Conservation (phyloP, 805 yeast species). For the Hanseniaspora thailandica region DNA sequence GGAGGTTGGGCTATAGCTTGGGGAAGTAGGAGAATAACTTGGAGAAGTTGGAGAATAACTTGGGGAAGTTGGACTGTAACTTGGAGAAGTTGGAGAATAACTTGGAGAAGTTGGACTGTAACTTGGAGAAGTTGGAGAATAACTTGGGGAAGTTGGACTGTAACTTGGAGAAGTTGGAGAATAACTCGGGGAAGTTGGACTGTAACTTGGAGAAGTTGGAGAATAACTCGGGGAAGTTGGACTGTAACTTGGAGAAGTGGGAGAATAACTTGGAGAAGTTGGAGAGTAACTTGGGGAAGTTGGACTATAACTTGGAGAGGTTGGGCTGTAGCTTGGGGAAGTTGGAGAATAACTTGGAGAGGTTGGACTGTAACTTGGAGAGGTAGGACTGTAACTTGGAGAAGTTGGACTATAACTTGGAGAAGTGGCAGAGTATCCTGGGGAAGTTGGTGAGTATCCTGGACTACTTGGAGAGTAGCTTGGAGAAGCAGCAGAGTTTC, state of each 20-base stretch:
- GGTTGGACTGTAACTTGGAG: conserved; percentile 57
- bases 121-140: conserved; percentile 39
- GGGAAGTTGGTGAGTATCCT: conserved; percentile 65
- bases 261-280: conserved; percentile 62
- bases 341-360: conserved; percentile 48
- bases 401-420: conserved; percentile 65
- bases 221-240: conserved; percentile 46
- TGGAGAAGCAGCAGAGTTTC: conserved; percentile 55
- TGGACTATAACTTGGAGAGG: conserved; percentile 48
- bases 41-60: conserved; percentile 40
- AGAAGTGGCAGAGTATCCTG: conserved; percentile 64
- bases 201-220: conserved; percentile 71
- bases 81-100: conserved; percentile 46
- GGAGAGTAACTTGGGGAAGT: conserved; percentile 61
- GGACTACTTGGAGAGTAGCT: conserved; percentile 60
- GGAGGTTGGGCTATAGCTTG: conserved; percentile 51
- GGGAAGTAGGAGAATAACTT: conserved; percentile 53
- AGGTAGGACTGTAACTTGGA: conserved; percentile 68
- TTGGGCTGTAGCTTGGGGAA: conserved; percentile 44
- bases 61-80: conserved; percentile 40
- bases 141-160: conserved; percentile 45
- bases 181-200: conserved; percentile 64
- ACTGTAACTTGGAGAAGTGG: conserved; percentile 58
- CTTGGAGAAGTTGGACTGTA: conserved; percentile 56
- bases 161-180: conserved; percentile 53